Percentiles rank a stretch among this genome's conserved stretches.
These are phyloP conservation scores for Xylariaceae sp. DNA, from an alignment of 2,329 filamentous ascomycete species.

Conservation along the genomic window DNA sequence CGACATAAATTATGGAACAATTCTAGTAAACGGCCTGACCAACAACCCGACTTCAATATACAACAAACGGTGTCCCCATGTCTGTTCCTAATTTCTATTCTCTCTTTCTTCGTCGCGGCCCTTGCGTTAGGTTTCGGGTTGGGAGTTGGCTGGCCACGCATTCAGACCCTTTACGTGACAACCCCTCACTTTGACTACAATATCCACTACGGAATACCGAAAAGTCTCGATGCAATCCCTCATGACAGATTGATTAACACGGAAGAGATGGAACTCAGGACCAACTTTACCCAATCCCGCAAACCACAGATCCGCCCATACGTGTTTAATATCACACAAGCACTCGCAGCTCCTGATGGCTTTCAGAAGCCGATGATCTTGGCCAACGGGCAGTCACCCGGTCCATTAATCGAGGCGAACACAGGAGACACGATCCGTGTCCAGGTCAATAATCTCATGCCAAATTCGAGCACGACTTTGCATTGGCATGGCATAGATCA, in stretches of 20 bases:
- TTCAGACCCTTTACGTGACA: slow-evolving; percentile 2
- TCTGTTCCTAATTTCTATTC: slow-evolving; percentile 18
- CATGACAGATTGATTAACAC: slow-evolving; percentile 25
- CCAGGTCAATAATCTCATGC: slow-evolving; percentile 37
- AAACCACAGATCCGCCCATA: slow-evolving; percentile 27
- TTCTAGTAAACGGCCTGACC: slow-evolving; percentile 7
- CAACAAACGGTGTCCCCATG: slow-evolving; percentile 19
- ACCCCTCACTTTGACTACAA: slow-evolving; percentile 15
- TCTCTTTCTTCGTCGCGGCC: slow-evolving; percentile 19
- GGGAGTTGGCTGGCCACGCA: slow-evolving; percentile 17
- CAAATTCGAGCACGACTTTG: slow-evolving; percentile 45
- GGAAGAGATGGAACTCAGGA: slow-evolving; percentile 28
- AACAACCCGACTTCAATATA: slow-evolving; percentile 4
- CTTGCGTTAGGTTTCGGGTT: slow-evolving; percentile 23
- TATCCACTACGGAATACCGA: slow-evolving; percentile 21
- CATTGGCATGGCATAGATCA: slow-evolving; percentile 70
- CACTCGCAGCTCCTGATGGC: slow-evolving; percentile 33
- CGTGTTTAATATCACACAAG: slow-evolving; percentile 32
- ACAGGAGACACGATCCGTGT: slow-evolving; percentile 41
- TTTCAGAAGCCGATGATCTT: slow-evolving; percentile 36
- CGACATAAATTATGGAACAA: slow-evolving; percentile 15
- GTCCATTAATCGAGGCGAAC: slow-evolving; percentile 42
- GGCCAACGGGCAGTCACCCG: slow-evolving; percentile 40
- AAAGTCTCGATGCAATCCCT: slow-evolving; percentile 20
- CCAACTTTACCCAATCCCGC: slow-evolving; percentile 19